Evolutionary conservation across 306 rosid species (phyloP).

Genomic region (Pterocarpus santalinus): DNA sequence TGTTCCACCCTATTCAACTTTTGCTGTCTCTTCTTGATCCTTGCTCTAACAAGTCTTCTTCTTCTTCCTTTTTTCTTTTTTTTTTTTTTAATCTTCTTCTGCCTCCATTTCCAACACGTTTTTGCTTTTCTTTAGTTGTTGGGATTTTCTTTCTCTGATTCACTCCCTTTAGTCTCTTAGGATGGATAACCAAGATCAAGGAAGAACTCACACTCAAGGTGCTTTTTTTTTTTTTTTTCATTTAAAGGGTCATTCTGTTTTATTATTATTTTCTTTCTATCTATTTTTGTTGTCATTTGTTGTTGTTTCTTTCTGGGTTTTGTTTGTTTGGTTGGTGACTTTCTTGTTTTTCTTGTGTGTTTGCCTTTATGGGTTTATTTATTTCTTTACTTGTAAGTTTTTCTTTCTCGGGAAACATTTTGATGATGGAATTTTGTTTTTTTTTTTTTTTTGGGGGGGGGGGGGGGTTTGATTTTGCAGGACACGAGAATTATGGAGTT

Average conservation of each 20-base stretch:
- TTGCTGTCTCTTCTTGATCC: constrained; percentile 3
- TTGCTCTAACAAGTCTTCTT: constrained; percentile 8
- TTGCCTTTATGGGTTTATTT: neutral
- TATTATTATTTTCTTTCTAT: neutral
- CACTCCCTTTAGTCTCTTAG: neutral
- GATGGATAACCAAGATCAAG: constrained; percentile 44
- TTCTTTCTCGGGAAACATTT: neutral
- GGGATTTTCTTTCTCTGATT: neutral
- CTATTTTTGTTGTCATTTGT: neutral
- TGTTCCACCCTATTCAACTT: neutral
- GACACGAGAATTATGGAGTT: constrained; percentile 61
- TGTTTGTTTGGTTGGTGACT: neutral
- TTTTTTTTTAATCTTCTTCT: neutral
- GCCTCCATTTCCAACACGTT: neutral
- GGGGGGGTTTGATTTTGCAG: constrained; percentile 47
- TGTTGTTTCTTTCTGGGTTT: constrained; percentile 29
- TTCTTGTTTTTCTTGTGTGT: constrained; percentile 33
- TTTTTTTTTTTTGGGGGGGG: neutral
- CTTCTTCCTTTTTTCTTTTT: neutral
- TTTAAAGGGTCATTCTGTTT: neutral
- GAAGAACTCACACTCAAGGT: constrained; percentile 46
- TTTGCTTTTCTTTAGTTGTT: neutral
- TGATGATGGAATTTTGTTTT: neutral
- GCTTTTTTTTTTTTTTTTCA: neutral
- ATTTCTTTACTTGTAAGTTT: neutral